Base-by-base conservation (phyloP, 169 alveolate genomes). In the Plasmodium inui region DNA sequence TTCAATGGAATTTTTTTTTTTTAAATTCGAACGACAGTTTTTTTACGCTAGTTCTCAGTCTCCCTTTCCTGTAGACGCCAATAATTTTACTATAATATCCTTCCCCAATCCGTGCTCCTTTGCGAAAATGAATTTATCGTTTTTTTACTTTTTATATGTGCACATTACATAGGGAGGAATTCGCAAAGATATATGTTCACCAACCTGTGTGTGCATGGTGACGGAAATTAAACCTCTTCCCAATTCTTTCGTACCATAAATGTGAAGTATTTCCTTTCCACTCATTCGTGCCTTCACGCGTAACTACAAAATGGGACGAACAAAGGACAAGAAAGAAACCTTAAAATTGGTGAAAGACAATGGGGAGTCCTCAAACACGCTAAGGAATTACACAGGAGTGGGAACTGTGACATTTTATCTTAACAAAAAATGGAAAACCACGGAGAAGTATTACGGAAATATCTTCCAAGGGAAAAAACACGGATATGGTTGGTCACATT, bases 361-460 rank as follows among this genome's bases (percentile, higher is more conserved):
- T 85, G 93, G 93, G n/a, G 85, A 34, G 79, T 22, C 86, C 17
- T 70, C 85, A 32, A 74, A 50, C 79, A 53, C 83, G 30, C 44
- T 85, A 61, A 80, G 67, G 41, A 55, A 85, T 22, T 85, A 85
- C 57, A 73, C 93, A 44, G 93, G 93, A 1, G 67, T 85, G 81
- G 93, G 93, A n/a, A 85, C 93, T 55, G 84, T 50, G 26, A 67
- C 76, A 46, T 85, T 85, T 74, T 85, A 72, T 10, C 71, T 76
- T 85, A 22, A 67, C 81, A 85, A 85, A 73, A 85, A 85, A 53
- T 17, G 10, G 57, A 85, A 85, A 84, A 74, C 55, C 34, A 12
- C 34, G 61, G 93, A 85, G 57, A 85, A 85, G 67, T 85, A 85
- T 85, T 85, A 85, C 30, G 93, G 93, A 46, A 73, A 85, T 74